Base-by-base conservation (phyloP, 495 filamentous ascomycete genomes). In the Tuber melanosporum region DNA sequence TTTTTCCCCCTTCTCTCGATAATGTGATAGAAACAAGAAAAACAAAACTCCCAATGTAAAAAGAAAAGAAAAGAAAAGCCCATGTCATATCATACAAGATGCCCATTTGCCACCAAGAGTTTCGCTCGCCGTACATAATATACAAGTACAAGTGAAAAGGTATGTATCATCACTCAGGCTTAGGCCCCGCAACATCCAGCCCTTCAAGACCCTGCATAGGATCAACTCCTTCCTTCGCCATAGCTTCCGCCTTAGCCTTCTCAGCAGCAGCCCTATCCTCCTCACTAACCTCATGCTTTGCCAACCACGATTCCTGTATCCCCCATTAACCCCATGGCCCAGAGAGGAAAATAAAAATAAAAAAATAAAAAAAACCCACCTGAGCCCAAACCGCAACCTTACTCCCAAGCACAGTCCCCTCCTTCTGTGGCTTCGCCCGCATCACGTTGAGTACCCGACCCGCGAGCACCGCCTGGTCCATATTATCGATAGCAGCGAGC, bases 311-410 rank as follows among this genome's bases (percentile, higher is more conserved):
- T 86, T 99, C 95, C 94, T 98, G 79, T 73, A 49, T 19, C 12
- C 49, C 41, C 14, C 42, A 80, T 82, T 73, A 82, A 73, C 45
- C 57, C 43, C 10, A 17, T 0, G 8, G 39, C 41, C 52, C 45
- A 45, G n/a, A 69, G 47, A 22, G 14, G 2, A 20, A 70, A 32
- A 32, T 9, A 22, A n/a, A 52, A 22, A 52, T 2, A 57, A n/a
- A n/a, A 52, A 69, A 57, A 77, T n/a, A 72, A 74, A 66, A 69
- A 57, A 77, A 26, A 83, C 90, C 71, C 86, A 97, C 95, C 91
- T 98, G 95, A 85, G 98, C 93, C 95, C 95, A 99, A 76, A 99
- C 88, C 14, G 95, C 96, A n/a, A 92, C 97, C 86, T 93, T 96
- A 85, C 92, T 93, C 45, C 95, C 94, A 17, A 99, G 83, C 20